phyloP scores from a whole-genome alignment of 1,139 yeast genomes.

The Pichia sp. region DNA sequence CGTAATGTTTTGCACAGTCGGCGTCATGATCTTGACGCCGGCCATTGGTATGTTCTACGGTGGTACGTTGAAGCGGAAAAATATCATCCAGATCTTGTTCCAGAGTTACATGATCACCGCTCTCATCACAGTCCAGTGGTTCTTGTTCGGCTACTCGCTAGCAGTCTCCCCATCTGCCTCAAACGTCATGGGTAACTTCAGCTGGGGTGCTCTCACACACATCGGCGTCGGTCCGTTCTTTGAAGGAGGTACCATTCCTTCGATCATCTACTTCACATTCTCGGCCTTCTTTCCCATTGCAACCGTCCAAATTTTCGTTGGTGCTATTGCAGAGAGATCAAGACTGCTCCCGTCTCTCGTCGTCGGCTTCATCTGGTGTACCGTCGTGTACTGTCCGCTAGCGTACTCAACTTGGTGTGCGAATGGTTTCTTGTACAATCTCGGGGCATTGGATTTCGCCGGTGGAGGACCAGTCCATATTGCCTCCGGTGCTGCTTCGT shows the following conservation, averaged over 20 bases:
- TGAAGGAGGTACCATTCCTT: constrained; percentile 38
- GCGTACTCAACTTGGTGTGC: constrained; percentile 45
- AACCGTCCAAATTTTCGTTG: constrained; percentile 44
- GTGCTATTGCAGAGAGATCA: constrained; percentile 44
- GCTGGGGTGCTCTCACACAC: constrained; percentile 38
- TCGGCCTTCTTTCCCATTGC: constrained; percentile 44
- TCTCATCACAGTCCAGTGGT: constrained; percentile 40
- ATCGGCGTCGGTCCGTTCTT: constrained; percentile 38
- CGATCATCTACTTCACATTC: constrained; percentile 41
- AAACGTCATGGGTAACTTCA: constrained; percentile 37
- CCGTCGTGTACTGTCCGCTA: constrained; percentile 42
- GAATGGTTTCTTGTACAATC: constrained; percentile 41
- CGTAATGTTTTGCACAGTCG: constrained; percentile 38
- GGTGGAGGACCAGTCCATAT: constrained; percentile 51
- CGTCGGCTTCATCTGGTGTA: constrained; percentile 39
- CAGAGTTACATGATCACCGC: constrained; percentile 41
- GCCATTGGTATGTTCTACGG: constrained; percentile 43
- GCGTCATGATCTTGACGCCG: constrained; percentile 42
- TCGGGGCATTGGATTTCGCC: constrained; percentile 45
- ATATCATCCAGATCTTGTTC: constrained; percentile 38
- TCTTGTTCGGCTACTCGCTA: constrained; percentile 41
- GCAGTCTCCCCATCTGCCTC: constrained; percentile 40
- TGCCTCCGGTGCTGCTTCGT: constrained; percentile 41
- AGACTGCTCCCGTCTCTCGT: constrained; percentile 41
- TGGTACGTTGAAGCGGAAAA: constrained; percentile 37